Percentiles rank a stretch among this genome's conserved stretches.
Evolutionary conservation across 768 basidiomycete species (phyloP).

Genomic region (Rhizopogon roseolus): DNA sequence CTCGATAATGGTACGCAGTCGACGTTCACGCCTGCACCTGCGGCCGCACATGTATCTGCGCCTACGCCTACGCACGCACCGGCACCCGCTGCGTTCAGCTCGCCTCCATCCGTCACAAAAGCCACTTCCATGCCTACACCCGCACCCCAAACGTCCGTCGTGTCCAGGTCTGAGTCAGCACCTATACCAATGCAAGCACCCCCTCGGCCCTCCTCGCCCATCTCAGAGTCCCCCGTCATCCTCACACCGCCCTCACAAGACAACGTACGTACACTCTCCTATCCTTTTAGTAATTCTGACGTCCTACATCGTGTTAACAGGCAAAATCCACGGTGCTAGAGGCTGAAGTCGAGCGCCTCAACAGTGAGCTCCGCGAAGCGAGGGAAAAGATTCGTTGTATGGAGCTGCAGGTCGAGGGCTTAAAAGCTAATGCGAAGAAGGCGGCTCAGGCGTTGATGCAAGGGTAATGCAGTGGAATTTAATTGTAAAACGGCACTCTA

Average conservation of each 20-base stretch:
- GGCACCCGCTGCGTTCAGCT: conserved; percentile 14
- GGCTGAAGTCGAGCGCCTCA: conserved; percentile 61
- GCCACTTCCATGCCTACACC: conserved; percentile 24
- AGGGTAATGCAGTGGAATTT: background rate
- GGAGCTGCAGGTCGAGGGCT: conserved; percentile 75
- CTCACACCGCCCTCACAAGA: conserved; percentile 18
- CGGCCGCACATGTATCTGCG: conserved; percentile 14
- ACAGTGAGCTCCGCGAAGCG: conserved; percentile 68
- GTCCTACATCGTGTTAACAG: conserved; percentile 3
- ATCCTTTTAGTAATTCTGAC: background rate
- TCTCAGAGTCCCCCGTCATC: conserved; percentile 6
- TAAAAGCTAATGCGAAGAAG: conserved; percentile 71
- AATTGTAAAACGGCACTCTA: background rate
- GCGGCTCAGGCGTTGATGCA: conserved; percentile 61
- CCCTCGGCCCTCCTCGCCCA: conserved; percentile 2
- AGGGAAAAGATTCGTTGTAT: conserved; percentile 78
- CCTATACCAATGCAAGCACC: background rate
- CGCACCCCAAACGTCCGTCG: conserved; percentile 7
- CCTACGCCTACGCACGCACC: conserved; percentile 24
- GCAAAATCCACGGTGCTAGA: conserved; percentile 23
- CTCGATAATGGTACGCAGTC: conserved; percentile 49
- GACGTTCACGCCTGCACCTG: conserved; percentile 14
- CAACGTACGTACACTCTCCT: conserved; percentile 24
- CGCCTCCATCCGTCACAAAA: conserved; percentile 19
- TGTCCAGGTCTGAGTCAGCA: conserved; percentile 9